Percentiles rank a stretch among this genome's conserved stretches.
These are phyloP conservation scores for Talaromyces marneffei DNA, from an alignment of 2,329 filamentous ascomycete genomes.

Conservation along the genomic window DNA sequence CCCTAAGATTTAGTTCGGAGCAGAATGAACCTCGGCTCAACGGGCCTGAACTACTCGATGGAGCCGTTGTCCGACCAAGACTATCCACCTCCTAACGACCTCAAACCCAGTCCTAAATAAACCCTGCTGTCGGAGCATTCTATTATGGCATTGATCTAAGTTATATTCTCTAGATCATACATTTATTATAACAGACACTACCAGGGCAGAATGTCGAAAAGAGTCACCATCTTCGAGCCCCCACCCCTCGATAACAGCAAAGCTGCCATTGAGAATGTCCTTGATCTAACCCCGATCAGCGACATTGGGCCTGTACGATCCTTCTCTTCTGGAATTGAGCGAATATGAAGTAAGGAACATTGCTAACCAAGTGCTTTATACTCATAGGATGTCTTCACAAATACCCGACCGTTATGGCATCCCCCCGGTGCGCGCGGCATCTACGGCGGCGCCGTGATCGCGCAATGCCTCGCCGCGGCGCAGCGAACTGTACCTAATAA, in stretches of 20 bases:
- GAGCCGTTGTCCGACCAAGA: not conserved
- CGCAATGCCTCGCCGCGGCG: conserved; percentile 81
- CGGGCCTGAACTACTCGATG: not conserved
- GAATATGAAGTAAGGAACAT: not conserved
- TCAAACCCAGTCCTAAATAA: not conserved
- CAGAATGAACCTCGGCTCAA: conserved; percentile 2
- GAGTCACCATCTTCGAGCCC: conserved; percentile 64
- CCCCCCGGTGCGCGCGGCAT: conserved; percentile 87
- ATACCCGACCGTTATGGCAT: conserved; percentile 85
- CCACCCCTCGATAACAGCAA: conserved; percentile 66
- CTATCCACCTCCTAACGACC: not conserved
- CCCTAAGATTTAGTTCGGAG: not conserved
- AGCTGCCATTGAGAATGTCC: conserved; percentile 78
- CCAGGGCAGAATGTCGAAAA: conserved; percentile 17
- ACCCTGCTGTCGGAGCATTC: not conserved
- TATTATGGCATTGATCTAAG: not conserved
- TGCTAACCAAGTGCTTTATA: not conserved
- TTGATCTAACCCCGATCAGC: conserved; percentile 73
- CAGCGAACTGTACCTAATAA: conserved; percentile 74
- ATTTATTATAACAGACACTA: not conserved
- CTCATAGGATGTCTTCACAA: conserved; percentile 80
- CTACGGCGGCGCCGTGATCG: conserved; percentile 88
- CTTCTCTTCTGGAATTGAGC: not conserved
- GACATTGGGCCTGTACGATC: conserved; percentile 53
- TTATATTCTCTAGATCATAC: too few relatives aligned